Evolutionary conservation across 768 basidiomycete genomes (phyloP).

Genomic region (Daedaleopsis sinensis): DNA sequence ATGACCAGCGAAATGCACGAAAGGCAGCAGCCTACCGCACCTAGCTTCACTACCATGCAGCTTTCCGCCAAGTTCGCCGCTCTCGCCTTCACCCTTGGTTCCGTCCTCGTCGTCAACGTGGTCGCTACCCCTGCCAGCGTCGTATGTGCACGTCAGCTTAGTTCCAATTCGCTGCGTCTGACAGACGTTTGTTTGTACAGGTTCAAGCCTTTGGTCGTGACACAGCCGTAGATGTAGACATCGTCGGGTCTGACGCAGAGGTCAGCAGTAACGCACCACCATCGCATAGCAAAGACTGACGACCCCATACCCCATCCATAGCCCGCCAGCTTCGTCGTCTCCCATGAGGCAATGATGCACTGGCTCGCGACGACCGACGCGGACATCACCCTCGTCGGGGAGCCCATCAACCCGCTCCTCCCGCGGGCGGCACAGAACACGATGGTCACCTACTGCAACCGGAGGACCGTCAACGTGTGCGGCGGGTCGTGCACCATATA

Average conservation of each 20-base stretch:
- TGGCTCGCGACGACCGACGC: constrained; percentile 25
- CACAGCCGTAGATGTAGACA: too few species aligned
- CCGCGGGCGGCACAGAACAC: constrained; percentile 22
- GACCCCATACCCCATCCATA: not conserved
- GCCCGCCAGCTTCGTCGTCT: not conserved
- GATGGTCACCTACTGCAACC: constrained; percentile 33
- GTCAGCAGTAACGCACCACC: not conserved
- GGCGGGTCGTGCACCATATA: constrained; percentile 34
- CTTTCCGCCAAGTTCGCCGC: not conserved
- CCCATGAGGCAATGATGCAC: not conserved
- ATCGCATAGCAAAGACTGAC: not conserved
- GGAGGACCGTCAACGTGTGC: constrained; percentile 27
- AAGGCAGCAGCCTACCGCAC: not conserved
- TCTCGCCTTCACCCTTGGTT: not conserved
- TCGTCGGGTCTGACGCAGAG: not conserved
- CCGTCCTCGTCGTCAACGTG: not conserved
- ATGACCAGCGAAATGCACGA: too few species aligned
- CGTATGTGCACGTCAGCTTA: not conserved
- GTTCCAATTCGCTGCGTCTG: too few species aligned
- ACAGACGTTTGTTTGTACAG: not conserved
- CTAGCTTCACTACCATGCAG: not conserved
- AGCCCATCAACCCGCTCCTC: constrained; percentile 12
- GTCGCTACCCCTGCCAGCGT: not conserved
- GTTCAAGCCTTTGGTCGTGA: too few species aligned
- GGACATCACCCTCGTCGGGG: constrained; percentile 22